Conservation (phyloP, 78 protist species). For the Guillardia theta region DNA sequence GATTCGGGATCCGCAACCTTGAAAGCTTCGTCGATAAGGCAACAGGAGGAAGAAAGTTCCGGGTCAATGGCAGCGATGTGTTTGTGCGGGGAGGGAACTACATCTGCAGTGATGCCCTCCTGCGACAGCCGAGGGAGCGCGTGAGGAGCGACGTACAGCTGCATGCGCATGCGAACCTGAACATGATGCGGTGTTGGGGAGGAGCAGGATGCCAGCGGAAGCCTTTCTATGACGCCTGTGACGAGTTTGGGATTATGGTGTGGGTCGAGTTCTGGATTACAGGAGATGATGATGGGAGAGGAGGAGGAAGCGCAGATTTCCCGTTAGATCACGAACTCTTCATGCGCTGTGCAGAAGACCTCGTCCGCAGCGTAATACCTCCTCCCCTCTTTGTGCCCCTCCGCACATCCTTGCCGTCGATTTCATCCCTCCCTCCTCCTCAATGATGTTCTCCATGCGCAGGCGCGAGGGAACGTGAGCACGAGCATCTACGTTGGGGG, state of each 20-base stretch:
- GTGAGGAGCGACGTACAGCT: neutral
- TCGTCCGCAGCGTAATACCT: neutral
- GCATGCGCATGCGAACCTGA: neutral
- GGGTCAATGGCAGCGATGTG: neutral
- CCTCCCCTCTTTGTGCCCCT: neutral
- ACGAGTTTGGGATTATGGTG: neutral
- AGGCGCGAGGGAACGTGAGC: neutral
- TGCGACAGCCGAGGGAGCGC: neutral
- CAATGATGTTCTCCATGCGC: too few relatives aligned
- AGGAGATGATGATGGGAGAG: neutral
- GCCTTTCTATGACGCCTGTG: slow-evolving; percentile 10
- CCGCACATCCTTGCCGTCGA: too few relatives aligned
- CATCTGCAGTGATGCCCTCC: neutral
- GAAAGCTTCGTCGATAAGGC: too few relatives aligned
- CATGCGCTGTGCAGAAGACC: neutral
- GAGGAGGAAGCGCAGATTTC: neutral
- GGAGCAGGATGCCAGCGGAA: neutral
- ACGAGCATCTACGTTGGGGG: neutral
- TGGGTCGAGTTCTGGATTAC: slow-evolving; percentile 41
- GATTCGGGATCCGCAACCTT: too few relatives aligned
- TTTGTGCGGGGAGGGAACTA: neutral
- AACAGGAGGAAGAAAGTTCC: neutral
- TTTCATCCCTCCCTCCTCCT: too few relatives aligned
- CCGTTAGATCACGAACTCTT: neutral
- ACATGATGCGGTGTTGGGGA: slow-evolving; percentile 38